A percentile compares a stretch with the other conserved stretches of the same genome.
Evolutionary conservation across 306 rosid species (phyloP).

Genomic region (Echinosophora koreensis): DNA sequence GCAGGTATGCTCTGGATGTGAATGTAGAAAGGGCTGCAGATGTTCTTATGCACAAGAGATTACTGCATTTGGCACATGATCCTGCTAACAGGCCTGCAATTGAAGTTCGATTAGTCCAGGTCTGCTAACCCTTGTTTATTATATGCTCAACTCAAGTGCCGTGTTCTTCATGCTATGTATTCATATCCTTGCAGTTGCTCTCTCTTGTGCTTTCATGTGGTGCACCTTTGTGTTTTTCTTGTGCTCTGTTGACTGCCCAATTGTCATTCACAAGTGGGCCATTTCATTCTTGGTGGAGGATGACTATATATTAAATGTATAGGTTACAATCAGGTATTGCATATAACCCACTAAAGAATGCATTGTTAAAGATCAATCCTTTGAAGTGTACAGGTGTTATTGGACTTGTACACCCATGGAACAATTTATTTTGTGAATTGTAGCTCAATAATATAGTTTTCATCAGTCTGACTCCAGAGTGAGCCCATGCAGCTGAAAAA

Average conservation of each 20-base stretch:
- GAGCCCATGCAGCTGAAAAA: slow-evolving; percentile 13
- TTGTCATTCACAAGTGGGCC: slow-evolving; percentile 12
- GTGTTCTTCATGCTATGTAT: slow-evolving; percentile 32
- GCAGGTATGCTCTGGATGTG: slow-evolving; percentile 95
- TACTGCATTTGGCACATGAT: slow-evolving; percentile 86
- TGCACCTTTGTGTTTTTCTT: slow-evolving; percentile 17
- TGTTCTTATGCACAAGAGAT: slow-evolving; percentile 93
- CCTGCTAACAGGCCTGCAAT: slow-evolving; percentile 90
- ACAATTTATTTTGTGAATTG: not conserved
- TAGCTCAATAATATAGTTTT: slow-evolving; percentile 6
- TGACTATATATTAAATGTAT: slow-evolving; percentile 21
- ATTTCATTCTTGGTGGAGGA: slow-evolving; percentile 31
- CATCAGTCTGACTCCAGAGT: slow-evolving; percentile 8
- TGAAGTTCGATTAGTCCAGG: slow-evolving; percentile 98
- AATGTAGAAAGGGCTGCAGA: slow-evolving; percentile 97
- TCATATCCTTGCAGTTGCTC: slow-evolving; percentile 9
- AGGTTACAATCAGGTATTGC: slow-evolving; percentile 23
- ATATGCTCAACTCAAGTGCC: not conserved
- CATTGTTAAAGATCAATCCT: slow-evolving; percentile 13
- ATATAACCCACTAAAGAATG: not conserved
- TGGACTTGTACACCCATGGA: not conserved
- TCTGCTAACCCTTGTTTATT: slow-evolving; percentile 40
- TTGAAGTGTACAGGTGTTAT: not conserved
- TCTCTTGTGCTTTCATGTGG: slow-evolving; percentile 19
- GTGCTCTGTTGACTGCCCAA: not conserved